Conservation (phyloP, 2,329 filamentous ascomycete genomes). For the Zasmidium angulare region DNA sequence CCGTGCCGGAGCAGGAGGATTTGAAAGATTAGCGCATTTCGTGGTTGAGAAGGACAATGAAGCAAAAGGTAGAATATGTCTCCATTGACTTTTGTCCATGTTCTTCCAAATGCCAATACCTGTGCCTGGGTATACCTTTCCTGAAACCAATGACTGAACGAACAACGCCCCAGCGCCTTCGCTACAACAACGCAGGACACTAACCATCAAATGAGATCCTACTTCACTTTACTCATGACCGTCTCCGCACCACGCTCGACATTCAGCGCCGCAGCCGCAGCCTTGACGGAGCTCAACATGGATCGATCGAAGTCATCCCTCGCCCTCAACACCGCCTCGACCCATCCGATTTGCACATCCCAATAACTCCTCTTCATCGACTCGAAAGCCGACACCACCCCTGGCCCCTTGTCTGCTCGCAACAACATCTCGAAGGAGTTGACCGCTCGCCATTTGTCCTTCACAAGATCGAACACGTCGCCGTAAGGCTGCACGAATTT, state of each 20-base stretch:
- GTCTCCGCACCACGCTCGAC: slow-evolving; percentile 82
- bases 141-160: background rate
- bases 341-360: slow-evolving; percentile 93
- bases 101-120: background rate
- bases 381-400: slow-evolving; percentile 75
- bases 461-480: slow-evolving; percentile 73
- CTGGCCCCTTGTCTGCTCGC: slow-evolving; percentile 68
- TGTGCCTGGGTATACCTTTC: background rate
- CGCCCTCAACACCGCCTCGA: slow-evolving; percentile 82
- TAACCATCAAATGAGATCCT: background rate
- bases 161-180: background rate
- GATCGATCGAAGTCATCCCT: slow-evolving; percentile 91
- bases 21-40: background rate
- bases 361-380: slow-evolving; percentile 83
- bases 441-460: slow-evolving; percentile 88
- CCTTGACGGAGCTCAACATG: slow-evolving; percentile 87
- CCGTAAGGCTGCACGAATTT: slow-evolving; percentile 74
- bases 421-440: slow-evolving; percentile 79
- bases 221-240: slow-evolving; percentile 80
- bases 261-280: slow-evolving; percentile 79
- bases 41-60: too few relatives aligned
- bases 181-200: background rate
- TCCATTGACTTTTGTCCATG: background rate
- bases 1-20: slow-evolving; percentile 4
- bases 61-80: background rate